Conservation (phyloP, 768 basidiomycete genomes). For the Strobilomyces confusus region DNA sequence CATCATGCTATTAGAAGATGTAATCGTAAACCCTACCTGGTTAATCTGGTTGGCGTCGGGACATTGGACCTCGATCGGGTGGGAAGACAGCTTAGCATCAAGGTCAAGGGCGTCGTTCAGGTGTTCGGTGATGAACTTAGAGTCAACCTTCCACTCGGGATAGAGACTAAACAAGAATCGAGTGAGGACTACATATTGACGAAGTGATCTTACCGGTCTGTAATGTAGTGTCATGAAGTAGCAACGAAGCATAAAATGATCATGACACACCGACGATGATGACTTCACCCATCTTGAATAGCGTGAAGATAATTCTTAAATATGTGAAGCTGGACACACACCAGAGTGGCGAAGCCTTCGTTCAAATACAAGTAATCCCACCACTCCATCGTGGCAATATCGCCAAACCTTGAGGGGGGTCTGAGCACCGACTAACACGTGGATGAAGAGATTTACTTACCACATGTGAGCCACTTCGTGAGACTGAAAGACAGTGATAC, state of each 20-base stretch:
- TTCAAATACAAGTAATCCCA: constrained; percentile 84
- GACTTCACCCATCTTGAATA: constrained; percentile 76
- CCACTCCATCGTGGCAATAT: constrained; percentile 93
- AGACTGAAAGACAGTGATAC: constrained; percentile 71
- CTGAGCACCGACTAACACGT: constrained; percentile 9
- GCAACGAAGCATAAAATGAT: constrained; percentile 5
- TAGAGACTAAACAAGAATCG: constrained; percentile 46
- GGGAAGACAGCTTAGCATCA: constrained; percentile 83
- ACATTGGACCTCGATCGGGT: constrained; percentile 90
- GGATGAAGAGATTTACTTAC: constrained; percentile 31
- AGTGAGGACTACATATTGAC: not conserved
- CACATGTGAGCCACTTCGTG: constrained; percentile 90
- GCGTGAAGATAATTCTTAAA: constrained; percentile 1
- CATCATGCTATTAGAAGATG: not conserved
- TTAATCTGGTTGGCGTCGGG: constrained; percentile 84
- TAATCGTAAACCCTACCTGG: constrained; percentile 40
- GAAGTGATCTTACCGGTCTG: constrained; percentile 48
- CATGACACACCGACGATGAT: constrained; percentile 62
- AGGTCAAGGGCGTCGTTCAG: constrained; percentile 73
- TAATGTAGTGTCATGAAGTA: constrained; percentile 8
- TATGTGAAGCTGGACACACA: constrained; percentile 31
- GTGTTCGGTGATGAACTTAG: constrained; percentile 76
- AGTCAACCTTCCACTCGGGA: constrained; percentile 84
- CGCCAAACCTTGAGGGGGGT: constrained; percentile 61
- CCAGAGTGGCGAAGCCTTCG: constrained; percentile 87